Evolutionary conservation across 495 filamentous ascomycete species (phyloP).

Genomic region (Durotheca rogersii): DNA sequence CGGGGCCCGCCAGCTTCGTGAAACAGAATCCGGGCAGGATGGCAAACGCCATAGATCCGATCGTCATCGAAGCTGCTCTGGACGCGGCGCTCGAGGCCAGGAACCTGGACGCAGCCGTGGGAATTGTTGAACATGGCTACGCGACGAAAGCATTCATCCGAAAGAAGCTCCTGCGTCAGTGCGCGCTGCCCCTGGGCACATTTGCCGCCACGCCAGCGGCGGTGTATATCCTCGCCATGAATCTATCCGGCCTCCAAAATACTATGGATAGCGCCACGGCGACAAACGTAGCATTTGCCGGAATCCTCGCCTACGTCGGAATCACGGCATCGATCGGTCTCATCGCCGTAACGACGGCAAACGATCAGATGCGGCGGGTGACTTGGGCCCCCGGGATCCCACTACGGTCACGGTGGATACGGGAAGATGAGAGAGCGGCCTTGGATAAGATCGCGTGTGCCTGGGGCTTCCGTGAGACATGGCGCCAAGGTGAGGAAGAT

Average conservation of each 20-base stretch:
- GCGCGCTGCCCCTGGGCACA: slow-evolving; percentile 43
- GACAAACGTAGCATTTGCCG: slow-evolving; percentile 75
- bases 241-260: slow-evolving; percentile 61
- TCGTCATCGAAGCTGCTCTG: slow-evolving; percentile 68
- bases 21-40: slow-evolving; percentile 65
- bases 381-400: slow-evolving; percentile 81
- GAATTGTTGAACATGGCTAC: slow-evolving; percentile 78
- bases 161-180: slow-evolving; percentile 55
- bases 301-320: slow-evolving; percentile 76
- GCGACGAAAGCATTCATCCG: slow-evolving; percentile 69
- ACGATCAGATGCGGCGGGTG: slow-evolving; percentile 93
- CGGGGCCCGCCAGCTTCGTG: slow-evolving; percentile 58
- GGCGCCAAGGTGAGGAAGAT: slow-evolving; percentile 82
- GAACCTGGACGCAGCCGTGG: slow-evolving; percentile 72
- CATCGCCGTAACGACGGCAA: slow-evolving; percentile 79
- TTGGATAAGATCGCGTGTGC: slow-evolving; percentile 79
- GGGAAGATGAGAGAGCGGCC: slow-evolving; percentile 90
- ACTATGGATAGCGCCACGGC: slow-evolving; percentile 69
- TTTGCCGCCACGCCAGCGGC: slow-evolving; percentile 64
- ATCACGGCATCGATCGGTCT: slow-evolving; percentile 76
- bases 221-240: slow-evolving; percentile 65
- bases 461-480: slow-evolving; percentile 86
- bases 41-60: slow-evolving; percentile 67
- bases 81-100: slow-evolving; percentile 72
- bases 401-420: slow-evolving; percentile 80